Conservation (phyloP, 495 filamentous ascomycete species). For the Trichoderma virens region DNA sequence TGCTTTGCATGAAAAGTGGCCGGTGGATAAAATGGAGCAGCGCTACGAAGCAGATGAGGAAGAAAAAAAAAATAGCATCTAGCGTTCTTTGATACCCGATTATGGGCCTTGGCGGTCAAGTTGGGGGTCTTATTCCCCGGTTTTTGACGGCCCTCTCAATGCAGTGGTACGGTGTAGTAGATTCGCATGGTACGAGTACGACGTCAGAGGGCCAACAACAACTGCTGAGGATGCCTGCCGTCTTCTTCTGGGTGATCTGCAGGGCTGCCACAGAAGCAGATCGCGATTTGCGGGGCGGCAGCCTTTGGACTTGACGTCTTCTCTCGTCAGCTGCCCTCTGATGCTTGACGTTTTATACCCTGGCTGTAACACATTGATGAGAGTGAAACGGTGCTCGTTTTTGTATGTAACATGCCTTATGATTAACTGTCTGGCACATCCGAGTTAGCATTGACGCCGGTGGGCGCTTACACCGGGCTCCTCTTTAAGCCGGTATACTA, state of each 20-base stretch:
- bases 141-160: neutral
- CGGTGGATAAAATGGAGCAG: neutral
- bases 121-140: neutral
- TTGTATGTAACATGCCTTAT: too few species aligned
- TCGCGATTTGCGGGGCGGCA: neutral
- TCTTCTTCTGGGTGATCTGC: neutral
- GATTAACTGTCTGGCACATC: too few species aligned
- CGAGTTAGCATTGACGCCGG: neutral
- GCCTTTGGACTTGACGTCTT: neutral
- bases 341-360: neutral
- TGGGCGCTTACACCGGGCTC: neutral
- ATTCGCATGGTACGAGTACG: neutral
- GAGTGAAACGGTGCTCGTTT: too few species aligned
- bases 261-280: slow-evolving; percentile 4
- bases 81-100: neutral
- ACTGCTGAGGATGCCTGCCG: neutral
- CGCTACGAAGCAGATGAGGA: neutral
- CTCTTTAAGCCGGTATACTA: too few species aligned
- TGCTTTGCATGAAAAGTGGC: neutral
- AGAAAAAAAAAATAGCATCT: neutral
- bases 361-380: neutral
- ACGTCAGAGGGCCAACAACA: neutral
- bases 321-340: neutral
- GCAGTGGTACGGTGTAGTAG: neutral
- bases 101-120: neutral